phyloP scores from a whole-genome alignment of 768 basidiomycete genomes.

The Neoboletus subvelutipes region DNA sequence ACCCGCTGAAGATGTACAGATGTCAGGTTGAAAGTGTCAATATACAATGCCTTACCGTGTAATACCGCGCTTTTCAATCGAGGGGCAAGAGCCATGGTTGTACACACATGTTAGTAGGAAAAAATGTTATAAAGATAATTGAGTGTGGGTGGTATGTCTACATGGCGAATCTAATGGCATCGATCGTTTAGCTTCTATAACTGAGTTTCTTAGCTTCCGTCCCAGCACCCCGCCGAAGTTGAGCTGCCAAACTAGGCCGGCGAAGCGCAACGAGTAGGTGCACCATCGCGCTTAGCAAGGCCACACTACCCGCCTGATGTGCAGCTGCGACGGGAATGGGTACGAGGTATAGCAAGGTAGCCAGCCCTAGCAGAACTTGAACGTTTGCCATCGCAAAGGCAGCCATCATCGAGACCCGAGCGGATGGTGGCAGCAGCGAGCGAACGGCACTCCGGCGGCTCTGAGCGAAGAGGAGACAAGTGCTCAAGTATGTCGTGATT shows the following conservation, averaged over 20 bases:
- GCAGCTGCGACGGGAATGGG: conserved; percentile 89
- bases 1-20: conserved; percentile 74
- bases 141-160: conserved; percentile 26
- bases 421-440: conserved; percentile 56
- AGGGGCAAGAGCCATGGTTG: neutral
- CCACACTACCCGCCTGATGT: conserved; percentile 94
- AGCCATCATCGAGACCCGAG: conserved; percentile 49
- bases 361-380: conserved; percentile 74
- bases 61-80: conserved; percentile 8
- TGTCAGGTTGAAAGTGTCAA: conserved; percentile 57
- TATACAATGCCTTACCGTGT: conserved; percentile 16
- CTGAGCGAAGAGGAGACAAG: conserved; percentile 59
- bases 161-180: conserved; percentile 11
- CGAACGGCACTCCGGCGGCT: conserved; percentile 51
- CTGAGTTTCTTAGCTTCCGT: conserved; percentile 15
- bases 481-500: conserved; percentile 75
- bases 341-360: conserved; percentile 89
- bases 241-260: conserved; percentile 64
- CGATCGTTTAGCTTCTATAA: conserved; percentile 1
- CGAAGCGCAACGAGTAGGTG: conserved; percentile 73
- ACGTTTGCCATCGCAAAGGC: conserved; percentile 81
- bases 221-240: conserved; percentile 50
- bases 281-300: conserved; percentile 78
- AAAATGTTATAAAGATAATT: conserved; percentile 16
- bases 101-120: neutral